phyloP scores from a whole-genome alignment of 768 basidiomycete species.

The Crassisporium funariophilum region DNA sequence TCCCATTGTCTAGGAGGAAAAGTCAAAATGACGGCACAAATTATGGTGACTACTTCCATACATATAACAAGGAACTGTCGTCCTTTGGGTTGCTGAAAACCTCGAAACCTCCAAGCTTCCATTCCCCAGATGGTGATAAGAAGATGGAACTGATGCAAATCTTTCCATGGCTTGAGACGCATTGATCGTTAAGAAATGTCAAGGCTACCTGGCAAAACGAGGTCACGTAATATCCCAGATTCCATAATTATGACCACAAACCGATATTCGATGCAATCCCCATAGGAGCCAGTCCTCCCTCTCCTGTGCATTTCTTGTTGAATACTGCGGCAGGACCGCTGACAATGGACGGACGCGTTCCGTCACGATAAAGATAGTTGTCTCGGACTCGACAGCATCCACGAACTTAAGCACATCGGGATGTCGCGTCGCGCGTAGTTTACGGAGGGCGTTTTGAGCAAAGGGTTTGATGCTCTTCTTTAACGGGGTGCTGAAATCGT shows the following conservation, averaged over 20 bases:
- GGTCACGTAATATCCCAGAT: background rate
- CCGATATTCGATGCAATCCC: slow-evolving; percentile 90
- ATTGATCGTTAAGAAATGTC: slow-evolving; percentile 86
- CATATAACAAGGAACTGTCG: slow-evolving; percentile 76
- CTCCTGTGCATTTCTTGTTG: slow-evolving; percentile 60
- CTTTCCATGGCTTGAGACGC: slow-evolving; percentile 82
- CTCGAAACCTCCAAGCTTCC: slow-evolving; percentile 96
- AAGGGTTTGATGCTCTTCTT: slow-evolving; percentile 67
- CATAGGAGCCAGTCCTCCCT: slow-evolving; percentile 90
- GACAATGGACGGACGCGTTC: slow-evolving; percentile 85
- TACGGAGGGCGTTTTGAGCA: slow-evolving; percentile 88
- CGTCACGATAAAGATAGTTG: slow-evolving; percentile 88
- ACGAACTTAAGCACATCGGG: slow-evolving; percentile 96
- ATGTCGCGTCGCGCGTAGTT: slow-evolving; percentile 89
- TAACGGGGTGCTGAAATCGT: slow-evolving; percentile 67
- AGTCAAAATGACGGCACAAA: background rate
- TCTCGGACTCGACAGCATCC: slow-evolving; percentile 90
- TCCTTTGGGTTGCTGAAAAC: slow-evolving; percentile 84
- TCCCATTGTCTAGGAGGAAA: slow-evolving; percentile 59
- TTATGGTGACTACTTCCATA: slow-evolving; percentile 40
- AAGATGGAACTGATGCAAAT: slow-evolving; percentile 78
- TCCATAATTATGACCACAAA: slow-evolving; percentile 42
- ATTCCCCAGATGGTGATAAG: slow-evolving; percentile 91
- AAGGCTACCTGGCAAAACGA: slow-evolving; percentile 68
- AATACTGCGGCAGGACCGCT: slow-evolving; percentile 61